Percentiles rank a stretch among this genome's conserved stretches.
Conservation (phyloP, 1,139 yeast genomes). For the Saccharomyces hybrid region DNA sequence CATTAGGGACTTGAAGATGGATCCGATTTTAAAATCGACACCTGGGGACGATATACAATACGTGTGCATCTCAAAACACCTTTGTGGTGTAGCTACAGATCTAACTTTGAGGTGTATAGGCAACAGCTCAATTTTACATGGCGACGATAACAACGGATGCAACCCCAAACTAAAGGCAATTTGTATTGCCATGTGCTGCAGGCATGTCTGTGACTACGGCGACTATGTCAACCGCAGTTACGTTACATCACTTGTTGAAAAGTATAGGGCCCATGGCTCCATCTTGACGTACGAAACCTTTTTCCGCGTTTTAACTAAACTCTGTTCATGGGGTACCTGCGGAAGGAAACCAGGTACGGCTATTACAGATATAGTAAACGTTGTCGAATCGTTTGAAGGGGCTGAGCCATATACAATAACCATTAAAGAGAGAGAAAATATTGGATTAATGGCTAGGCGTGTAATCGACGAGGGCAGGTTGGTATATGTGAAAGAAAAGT, state of each 20-base stretch:
- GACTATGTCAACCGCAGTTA: constrained; percentile 45
- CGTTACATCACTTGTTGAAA: constrained; percentile 33
- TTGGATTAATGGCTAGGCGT: constrained; percentile 65
- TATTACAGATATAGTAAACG: constrained; percentile 30
- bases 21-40: constrained; percentile 35
- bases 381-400: neutral
- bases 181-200: constrained; percentile 87
- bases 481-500: constrained; percentile 38
- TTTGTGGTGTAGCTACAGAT: constrained; percentile 93
- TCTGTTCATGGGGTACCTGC: constrained; percentile 85
- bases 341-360: constrained; percentile 43
- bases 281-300: constrained; percentile 21
- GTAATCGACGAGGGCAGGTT: constrained; percentile 56
- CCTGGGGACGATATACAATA: constrained; percentile 23
- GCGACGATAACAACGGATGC: neutral
- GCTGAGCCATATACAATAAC: constrained; percentile 37
- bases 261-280: constrained; percentile 12
- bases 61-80: constrained; percentile 74
- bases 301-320: constrained; percentile 50
- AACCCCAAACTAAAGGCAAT: constrained; percentile 41
- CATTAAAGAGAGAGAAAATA: constrained; percentile 41
- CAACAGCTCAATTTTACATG: constrained; percentile 34
- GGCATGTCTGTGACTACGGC: constrained; percentile 66
- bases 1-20: constrained; percentile 64
- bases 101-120: constrained; percentile 61